Evolutionary conservation across 352 stramenopile species (phyloP), one percentile per base, ranked within the genome.

Genomic region (Blastocystis sp.): DNA sequence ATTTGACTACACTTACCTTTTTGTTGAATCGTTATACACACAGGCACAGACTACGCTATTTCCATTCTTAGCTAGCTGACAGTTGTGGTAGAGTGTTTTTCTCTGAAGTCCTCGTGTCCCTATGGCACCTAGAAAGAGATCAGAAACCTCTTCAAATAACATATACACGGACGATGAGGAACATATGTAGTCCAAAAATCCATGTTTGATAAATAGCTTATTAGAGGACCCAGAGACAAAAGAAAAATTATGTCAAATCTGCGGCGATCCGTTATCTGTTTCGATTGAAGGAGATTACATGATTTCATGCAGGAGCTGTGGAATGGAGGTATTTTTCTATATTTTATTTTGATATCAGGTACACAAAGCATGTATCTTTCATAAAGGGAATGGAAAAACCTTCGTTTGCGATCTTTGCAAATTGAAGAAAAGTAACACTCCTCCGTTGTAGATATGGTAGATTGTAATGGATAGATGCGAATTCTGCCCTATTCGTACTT

Each of bases 401-500:
- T 88, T 88, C 30, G 59, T 76, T 2, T 88, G 76, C 47, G 76
- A 88, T 47, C 47, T 88, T 18, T 88, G 76, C 39, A 88, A 88
- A 43, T 13, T 18, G 13, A 41, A 73, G 26, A n/a, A 76, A 45
- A 88, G 59, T 50, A 26, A 88, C 9, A 69, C 76, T 41, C 76
- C 76, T 39, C 16, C 16, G 76, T 88, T 76, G n/a, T 4, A 20
- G 3, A 24, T 66, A 24, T 4, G 39, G 16, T 75, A 76, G 2
- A 4, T 4, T 8, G 16, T 70, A 45, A 76, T 64, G 20, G n/a
- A 20, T 47, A 88, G 76, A 26, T 88, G 76, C 43, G 76, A 76
- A 37, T 88, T 88, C 43, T 88, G 76, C 53, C 76, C 76, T 5
- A 62, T 76, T 47, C 64, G 41, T 37, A 75, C 59, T 18, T 47